A percentile compares a stretch with the other conserved stretches of the same genome.
Evolutionary conservation across 2,329 filamentous ascomycete genomes (phyloP).

Genomic region (Cadophora luteo-olivacea): DNA sequence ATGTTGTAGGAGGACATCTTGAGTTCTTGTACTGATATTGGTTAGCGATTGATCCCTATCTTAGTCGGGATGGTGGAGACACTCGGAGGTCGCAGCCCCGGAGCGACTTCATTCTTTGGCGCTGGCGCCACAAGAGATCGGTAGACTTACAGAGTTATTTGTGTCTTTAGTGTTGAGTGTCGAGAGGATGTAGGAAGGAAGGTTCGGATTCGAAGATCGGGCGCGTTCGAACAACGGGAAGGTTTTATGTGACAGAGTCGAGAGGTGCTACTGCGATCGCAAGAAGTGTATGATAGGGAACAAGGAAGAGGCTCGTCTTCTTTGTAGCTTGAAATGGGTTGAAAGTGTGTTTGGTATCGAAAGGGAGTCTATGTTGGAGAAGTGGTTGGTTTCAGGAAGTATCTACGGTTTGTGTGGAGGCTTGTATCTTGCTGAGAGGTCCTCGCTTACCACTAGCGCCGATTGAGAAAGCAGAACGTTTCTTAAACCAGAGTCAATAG

Average conservation of each 20-base stretch:
- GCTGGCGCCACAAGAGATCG: not conserved
- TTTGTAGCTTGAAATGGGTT: not conserved
- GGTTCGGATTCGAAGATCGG: not conserved
- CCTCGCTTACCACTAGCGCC: slow-evolving; percentile 1
- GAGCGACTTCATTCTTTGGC: not conserved
- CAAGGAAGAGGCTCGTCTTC: slow-evolving; percentile 13
- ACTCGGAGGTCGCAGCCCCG: not conserved
- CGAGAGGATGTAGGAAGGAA: not conserved
- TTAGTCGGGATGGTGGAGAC: not conserved
- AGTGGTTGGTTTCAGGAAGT: not conserved
- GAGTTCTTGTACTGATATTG: not conserved
- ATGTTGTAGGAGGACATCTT: slow-evolving; percentile 10
- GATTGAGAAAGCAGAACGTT: not conserved
- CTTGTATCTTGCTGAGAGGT: not conserved
- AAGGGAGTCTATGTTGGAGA: not conserved
- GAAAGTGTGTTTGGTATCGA: not conserved
- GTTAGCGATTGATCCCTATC: not conserved
- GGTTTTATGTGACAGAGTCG: not conserved
- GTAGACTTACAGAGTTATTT: not conserved
- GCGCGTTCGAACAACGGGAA: not conserved
- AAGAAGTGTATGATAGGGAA: not conserved
- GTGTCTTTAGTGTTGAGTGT: not conserved
- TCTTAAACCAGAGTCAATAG: not conserved
- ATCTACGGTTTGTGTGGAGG: not conserved
- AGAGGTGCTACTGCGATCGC: not conserved